Evolutionary conservation across 331 rosid species (phyloP).

Genomic region (Erythrophleum ivorense): DNA sequence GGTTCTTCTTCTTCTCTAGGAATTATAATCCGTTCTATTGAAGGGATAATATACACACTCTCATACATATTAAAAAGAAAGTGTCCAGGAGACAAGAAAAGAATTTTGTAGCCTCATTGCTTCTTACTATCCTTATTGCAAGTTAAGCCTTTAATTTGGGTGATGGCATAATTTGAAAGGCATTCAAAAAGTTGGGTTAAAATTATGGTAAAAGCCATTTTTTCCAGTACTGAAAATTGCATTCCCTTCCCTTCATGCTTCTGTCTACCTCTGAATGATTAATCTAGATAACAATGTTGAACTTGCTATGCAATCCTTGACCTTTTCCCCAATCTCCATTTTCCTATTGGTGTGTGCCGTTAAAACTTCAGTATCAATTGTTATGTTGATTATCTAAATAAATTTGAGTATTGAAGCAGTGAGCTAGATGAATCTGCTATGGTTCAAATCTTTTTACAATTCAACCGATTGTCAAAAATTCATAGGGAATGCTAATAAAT

Average conservation of each 20-base stretch:
- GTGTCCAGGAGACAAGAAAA: too few relatives aligned
- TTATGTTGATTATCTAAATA: background rate
- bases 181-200: slow-evolving; percentile 93
- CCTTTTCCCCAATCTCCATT: background rate
- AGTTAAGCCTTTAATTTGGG: slow-evolving; percentile 82
- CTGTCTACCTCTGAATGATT: background rate
- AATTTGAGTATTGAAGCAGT: slow-evolving; percentile 9
- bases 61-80: too few relatives aligned
- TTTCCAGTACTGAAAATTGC: slow-evolving; percentile 5
- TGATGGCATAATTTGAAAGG: slow-evolving; percentile 87
- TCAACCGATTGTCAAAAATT: slow-evolving; percentile 15
- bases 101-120: background rate
- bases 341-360: slow-evolving; percentile 5
- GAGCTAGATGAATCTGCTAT: slow-evolving; percentile 30
- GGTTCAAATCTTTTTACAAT: slow-evolving; percentile 18
- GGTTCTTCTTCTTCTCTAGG: too few relatives aligned
- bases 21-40: too few relatives aligned
- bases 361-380: background rate
- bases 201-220: slow-evolving; percentile 71
- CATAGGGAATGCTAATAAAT: background rate
- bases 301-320: background rate
- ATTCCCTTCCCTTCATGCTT: slow-evolving; percentile 18
- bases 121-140: slow-evolving; percentile 49
- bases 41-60: background rate
- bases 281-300: background rate